These are phyloP conservation scores for Fusarium odoratissimum DNA, from an alignment of 2,329 filamentous ascomycete genomes.

Conservation along the genomic window DNA sequence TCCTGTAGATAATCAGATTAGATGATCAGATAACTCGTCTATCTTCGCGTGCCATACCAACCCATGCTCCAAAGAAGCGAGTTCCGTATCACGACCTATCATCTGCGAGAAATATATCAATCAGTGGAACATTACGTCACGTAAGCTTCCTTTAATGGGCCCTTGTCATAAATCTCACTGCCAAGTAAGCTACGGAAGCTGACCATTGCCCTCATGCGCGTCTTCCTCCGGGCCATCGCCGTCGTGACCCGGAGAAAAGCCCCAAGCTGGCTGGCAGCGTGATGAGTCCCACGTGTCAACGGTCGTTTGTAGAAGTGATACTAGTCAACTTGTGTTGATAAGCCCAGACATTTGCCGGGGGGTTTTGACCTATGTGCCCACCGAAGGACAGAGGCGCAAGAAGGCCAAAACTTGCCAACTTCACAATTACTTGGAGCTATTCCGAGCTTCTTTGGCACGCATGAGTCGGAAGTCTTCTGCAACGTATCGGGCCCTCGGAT, in stretches of 20 bases:
- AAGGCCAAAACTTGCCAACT: not conserved
- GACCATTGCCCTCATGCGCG: accelerated
- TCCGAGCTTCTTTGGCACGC: accelerated
- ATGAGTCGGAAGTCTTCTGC: accelerated
- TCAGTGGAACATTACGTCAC: accelerated
- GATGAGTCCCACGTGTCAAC: accelerated
- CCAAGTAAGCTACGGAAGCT: not conserved
- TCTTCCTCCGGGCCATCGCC: not conserved
- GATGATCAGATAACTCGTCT: not conserved
- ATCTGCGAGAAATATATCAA: not conserved
- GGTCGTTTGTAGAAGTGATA: not conserved
- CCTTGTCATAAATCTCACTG: not conserved
- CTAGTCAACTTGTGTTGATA: no score
- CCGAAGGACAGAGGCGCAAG: not conserved
- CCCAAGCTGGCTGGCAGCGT: not conserved
- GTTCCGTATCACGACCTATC: not conserved
- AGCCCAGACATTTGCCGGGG: no score
- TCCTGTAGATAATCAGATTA: not conserved
- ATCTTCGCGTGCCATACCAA: accelerated
- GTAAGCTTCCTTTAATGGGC: not conserved
- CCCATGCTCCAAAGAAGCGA: not conserved
- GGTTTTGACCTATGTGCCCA: accelerated
- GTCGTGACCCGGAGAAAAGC: accelerated
- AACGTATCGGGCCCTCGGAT: accelerated
- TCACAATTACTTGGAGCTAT: accelerated